Evolutionary conservation across 176 grass and related monocot species (phyloP).

Genomic region (Bolboschoenus planiculmis): DNA sequence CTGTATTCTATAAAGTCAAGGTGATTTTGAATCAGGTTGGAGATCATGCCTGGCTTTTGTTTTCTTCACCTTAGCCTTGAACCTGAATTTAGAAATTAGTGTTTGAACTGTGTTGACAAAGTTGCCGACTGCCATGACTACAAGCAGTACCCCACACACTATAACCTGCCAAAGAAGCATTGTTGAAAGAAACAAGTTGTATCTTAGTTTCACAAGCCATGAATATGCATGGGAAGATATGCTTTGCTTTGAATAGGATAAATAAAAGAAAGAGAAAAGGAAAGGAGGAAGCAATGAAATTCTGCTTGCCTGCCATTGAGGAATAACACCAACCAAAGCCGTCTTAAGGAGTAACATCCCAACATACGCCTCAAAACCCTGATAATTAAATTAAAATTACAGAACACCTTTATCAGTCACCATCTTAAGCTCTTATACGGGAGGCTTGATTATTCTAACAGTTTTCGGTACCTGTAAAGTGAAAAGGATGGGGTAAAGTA

Average conservation of each 20-base stretch:
- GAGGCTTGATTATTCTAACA: not conserved
- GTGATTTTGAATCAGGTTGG: not conserved
- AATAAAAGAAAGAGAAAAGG: not conserved
- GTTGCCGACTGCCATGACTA: conserved; percentile 83
- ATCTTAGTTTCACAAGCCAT: not conserved
- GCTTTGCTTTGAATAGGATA: not conserved
- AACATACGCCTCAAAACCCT: conserved; percentile 90
- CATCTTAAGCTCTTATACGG: not conserved
- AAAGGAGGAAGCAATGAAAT: not conserved
- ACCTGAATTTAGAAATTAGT: conserved; percentile 57
- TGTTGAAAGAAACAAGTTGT: not conserved
- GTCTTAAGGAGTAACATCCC: conserved; percentile 68
- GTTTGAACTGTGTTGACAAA: conserved; percentile 80
- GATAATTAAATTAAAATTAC: not conserved
- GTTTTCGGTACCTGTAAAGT: conserved; percentile 69
- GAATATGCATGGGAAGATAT: not conserved
- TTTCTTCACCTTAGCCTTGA: conserved; percentile 83
- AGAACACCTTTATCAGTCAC: not conserved
- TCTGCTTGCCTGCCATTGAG: conserved; percentile 77
- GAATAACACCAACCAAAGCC: conserved; percentile 49
- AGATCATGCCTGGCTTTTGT: conserved; percentile 51
- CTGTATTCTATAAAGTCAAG: not conserved
- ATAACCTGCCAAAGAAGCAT: conserved; percentile 44
- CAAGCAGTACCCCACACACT: conserved; percentile 64
- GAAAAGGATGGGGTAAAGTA: conserved; percentile 78